Evolutionary conservation across 164 flowering plant species (phyloP), one percentile per base, ranked within the genome.

Genomic region (grape (Vitis vinifera)): DNA sequence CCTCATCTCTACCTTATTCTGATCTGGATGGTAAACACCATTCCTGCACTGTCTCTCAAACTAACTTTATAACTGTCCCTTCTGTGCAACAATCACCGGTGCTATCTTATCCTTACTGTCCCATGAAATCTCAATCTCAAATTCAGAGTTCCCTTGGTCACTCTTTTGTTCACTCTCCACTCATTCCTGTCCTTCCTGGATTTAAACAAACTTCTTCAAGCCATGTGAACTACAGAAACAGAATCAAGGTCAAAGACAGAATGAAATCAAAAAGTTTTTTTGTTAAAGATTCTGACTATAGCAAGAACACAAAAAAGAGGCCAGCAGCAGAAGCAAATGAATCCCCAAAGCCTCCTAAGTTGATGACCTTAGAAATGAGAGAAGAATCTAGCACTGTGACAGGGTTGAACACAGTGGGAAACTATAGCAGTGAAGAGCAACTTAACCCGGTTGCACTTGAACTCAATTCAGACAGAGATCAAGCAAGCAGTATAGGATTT

Each of bases 221-320:
- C 30, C 72, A 72, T 68, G 48, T 59, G 14, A 71, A 31, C 68
- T 67, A 27, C 52, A 63, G 67, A 66, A 76, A 75, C 64, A 76
- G 59, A 73, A 17, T 14, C 9, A 71, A 68, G 68, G 73, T 31
- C 31, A 77, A 67, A 68, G 81, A 77, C 53, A 68, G 68, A 58
- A 15, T 55, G 69, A 80, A 77, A 53, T 66, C 74, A 51, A 80
- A 73, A 48, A 13, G 30, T 63, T 44, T 69, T 15, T 59, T 37
- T 23, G 30, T 69, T 70, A 71, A 71, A 64, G 76, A 52, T 55
- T 63, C 55, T 49, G 71, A 67, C 61, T 61, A 13, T 72, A 58
- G 64, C 4, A 77, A 73, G 58, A 75, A 67, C 68, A 23, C 73
- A n/a, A 85, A 59, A 65, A 88, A 82, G 86, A 82, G 84, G 71